Evolutionary conservation across 257 asterid species (phyloP).

Genomic region (Nicotiana undulata): DNA sequence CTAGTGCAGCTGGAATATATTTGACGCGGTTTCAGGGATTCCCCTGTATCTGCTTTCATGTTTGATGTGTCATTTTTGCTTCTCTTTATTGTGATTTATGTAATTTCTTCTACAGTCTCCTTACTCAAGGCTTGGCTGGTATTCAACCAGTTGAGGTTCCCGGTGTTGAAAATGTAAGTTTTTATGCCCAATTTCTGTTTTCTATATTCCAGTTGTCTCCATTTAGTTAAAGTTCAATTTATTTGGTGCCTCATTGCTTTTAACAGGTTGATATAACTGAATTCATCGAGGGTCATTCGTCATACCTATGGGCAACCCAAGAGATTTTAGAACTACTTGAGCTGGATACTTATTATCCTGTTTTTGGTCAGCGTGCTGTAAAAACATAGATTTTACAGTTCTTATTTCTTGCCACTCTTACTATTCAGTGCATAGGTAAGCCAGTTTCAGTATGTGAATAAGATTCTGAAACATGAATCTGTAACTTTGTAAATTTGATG

Average conservation of each 20-base stretch:
- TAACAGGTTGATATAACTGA: conserved; percentile 76
- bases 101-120: conserved; percentile 53
- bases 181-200: not conserved
- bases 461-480: not conserved
- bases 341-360: conserved; percentile 60
- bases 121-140: conserved; percentile 96
- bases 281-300: conserved; percentile 79
- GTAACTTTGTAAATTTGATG: not conserved
- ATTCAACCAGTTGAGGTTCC: conserved; percentile 82
- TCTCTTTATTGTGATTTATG: not conserved
- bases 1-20: no score
- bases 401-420: not conserved
- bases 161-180: conserved; percentile 79
- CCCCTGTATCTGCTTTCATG: not conserved
- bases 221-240: not conserved
- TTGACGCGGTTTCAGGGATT: not conserved
- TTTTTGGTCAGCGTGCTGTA: conserved; percentile 31
- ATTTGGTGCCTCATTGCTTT: not conserved
- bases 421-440: not conserved
- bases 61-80: not conserved
- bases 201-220: not conserved
- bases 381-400: conserved; percentile 14
- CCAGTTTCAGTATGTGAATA: not conserved
- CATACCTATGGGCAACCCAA: conserved; percentile 68
- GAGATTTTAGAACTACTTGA: conserved; percentile 74